Percentiles rank a stretch among this genome's conserved stretches.
Conservation (phyloP, 2,329 filamentous ascomycete genomes). For the Pseudogymnoascus sp. region DNA sequence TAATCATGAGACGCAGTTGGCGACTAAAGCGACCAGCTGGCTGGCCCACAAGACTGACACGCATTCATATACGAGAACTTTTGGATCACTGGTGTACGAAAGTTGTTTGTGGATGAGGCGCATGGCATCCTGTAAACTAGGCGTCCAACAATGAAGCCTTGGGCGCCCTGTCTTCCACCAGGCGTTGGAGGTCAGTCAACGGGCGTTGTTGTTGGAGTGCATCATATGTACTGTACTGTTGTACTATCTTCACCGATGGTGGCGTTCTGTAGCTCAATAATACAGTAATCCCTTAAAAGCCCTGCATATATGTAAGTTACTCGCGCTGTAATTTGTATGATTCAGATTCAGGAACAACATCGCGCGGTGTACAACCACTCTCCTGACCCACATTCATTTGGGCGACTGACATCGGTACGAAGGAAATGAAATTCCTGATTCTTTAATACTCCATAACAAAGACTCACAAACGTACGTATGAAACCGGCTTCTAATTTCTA, state of each 20-base stretch:
- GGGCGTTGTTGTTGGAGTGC: neutral
- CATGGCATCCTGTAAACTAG: neutral
- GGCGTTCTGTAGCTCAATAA: neutral
- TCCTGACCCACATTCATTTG: neutral
- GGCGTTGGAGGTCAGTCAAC: neutral
- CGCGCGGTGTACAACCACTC: neutral
- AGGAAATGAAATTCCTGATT: neutral
- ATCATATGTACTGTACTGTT: neutral
- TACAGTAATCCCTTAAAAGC: neutral
- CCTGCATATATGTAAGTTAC: conserved; percentile 6
- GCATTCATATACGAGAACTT: neutral
- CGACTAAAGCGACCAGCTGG: neutral
- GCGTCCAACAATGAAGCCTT: neutral
- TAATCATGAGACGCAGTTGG: conserved; percentile 9
- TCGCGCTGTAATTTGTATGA: neutral
- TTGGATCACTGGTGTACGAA: neutral
- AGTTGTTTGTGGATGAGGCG: conserved; percentile 2
- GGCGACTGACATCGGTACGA: neutral
- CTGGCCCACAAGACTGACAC: neutral
- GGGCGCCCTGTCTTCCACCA: neutral
- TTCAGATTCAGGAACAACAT: conserved; percentile 9
- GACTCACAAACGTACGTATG: neutral
- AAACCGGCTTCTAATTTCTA: conserved; percentile 2
- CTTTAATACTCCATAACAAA: neutral
- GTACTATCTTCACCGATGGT: neutral